Evolutionary conservation across 1,139 yeast genomes (phyloP), one percentile per base, ranked within the genome.

Genomic region (Diutina neorugosa): DNA sequence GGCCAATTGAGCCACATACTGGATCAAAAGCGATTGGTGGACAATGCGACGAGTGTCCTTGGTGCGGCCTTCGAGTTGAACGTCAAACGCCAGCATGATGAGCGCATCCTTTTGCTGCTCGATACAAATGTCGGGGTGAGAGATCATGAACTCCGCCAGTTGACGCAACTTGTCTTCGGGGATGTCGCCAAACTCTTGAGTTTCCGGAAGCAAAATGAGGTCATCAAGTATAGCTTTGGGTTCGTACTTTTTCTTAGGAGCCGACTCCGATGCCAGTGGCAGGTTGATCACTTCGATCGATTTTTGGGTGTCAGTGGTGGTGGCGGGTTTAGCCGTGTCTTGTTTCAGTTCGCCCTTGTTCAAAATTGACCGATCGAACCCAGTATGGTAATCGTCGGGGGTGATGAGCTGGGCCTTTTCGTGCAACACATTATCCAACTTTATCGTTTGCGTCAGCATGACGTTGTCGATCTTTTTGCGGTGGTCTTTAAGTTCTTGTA

Each of bases 331-430:
- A 23, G 6, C 25, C 4, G 43, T n/a, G 19, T 9, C 27, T 5
- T 7, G 14, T 27, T n/a, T 60, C 59, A 9, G 52, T n/a, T 64
- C 65, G 43, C 70, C 71, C 61, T 81, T 84, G 65, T 88, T 89
- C 65, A 90, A 66, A 61, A 88, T 80, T 0, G 96, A 86, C 31
- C 88, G 78, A 63, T 91, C 96, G 72, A 89, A 93, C 0, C 97
- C 98, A n/a, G 95, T 89, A 60, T 82, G 95, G 44, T 90, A 77
- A 66, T 93, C 98, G 20, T 90, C 98, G 55, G 95, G 84, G 4
- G 95, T 82, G 58, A 93, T 91, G 63, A 88, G 85, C 55, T 73
- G 66, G 11, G 82, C 74, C 61, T 88, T 86, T 63, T 91, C 96
- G 59, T 81, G 77, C 59, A 80, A 76, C 55, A 93, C 73, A 43